Evolutionary conservation across 1,284 basidiomycete species (phyloP), one percentile per base, ranked within the genome.

Genomic region (Meira nashicola): DNA sequence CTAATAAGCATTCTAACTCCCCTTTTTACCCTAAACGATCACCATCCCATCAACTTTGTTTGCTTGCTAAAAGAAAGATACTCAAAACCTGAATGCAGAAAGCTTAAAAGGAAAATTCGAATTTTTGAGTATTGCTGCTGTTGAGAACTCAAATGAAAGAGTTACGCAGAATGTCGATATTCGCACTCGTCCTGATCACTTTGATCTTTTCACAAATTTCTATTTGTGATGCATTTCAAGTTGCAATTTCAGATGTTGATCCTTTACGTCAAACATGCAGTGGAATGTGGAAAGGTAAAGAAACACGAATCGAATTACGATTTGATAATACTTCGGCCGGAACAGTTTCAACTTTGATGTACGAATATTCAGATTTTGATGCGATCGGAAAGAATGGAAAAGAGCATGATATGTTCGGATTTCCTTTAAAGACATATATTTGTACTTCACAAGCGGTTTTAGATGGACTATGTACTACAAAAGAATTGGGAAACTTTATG

Each of bases 321-420:
- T 97, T 96, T 80, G 85, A 90, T 68, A 79, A 82, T 2, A 61
- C 74, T 10, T 92, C 91, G 2, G 82, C 85, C 69, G 94, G 94
- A n/a, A 89, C 92, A 74, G 82, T 96, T 28, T 89, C 94, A 15
- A 86, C 94, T 82, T 88, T 95, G 58, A 86, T 98, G 50, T 98
- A 97, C 78, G 94, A 98, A 79, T 97, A 92, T 89, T 77, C 82
- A 33, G 94, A 98, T 75, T 86, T 87, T 52, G 80, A 83, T 56
- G 91, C 89, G 74, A 83, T 98, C 11, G 94, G 94, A 38, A 89
- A 80, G 25, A 73, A 79, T n/a, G 59, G 59, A 2, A 44, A 59
- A 15, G 65, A 74, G 1, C 44, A 57, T 39, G 79, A 80, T 51
- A 65, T 69, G 6, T 78, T 79, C 76, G 54, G 73, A 33, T 63